These are phyloP conservation scores for Picea sitchensis DNA, from an alignment of 75 land plant genomes.

Conservation along the genomic window DNA sequence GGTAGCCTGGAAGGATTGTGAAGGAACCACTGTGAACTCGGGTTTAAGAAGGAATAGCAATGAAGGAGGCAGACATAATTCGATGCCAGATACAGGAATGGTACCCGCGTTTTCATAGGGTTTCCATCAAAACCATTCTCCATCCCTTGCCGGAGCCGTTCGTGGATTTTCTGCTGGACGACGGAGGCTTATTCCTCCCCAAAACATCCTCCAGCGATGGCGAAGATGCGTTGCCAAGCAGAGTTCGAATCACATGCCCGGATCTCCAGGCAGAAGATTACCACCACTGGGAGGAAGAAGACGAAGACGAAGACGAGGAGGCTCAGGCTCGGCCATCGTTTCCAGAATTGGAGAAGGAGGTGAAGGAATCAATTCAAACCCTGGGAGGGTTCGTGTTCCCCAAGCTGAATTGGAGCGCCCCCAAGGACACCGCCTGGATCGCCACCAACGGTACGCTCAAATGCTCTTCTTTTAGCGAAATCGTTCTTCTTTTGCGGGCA, in stretches of 20 bases:
- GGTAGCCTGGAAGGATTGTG: no score
- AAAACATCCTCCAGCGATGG: constrained; percentile 18
- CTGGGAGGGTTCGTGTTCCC: constrained; percentile 85
- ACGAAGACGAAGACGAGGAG: constrained; percentile 13
- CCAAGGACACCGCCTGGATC: constrained; percentile 94
- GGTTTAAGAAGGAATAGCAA: constrained; percentile 8
- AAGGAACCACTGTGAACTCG: no score
- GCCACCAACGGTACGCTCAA: constrained; percentile 51
- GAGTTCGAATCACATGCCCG: constrained; percentile 40
- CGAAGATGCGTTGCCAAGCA: constrained; percentile 65
- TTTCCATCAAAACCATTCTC: constrained; percentile 60
- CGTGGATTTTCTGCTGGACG: constrained; percentile 64
- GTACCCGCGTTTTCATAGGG: constrained; percentile 72
- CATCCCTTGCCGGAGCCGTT: constrained; percentile 75
- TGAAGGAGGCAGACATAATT: constrained; percentile 64
- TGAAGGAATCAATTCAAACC: constrained; percentile 45
- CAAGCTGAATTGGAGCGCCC: constrained; percentile 94
- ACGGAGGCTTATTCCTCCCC: constrained; percentile 61
- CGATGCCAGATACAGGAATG: constrained; percentile 89
- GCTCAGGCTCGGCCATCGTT: constrained; percentile 46
- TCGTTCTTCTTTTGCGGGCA: constrained; percentile 66
- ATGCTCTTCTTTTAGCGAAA: constrained; percentile 72
- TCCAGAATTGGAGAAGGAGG: constrained; percentile 64
- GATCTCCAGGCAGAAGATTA: constrained; percentile 36
- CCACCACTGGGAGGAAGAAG: constrained; percentile 25